A percentile compares a stretch with the other conserved stretches of the same genome.
Conservation (phyloP, 2,329 filamentous ascomycete species). For the Colletotrichum neosansevieriae region DNA sequence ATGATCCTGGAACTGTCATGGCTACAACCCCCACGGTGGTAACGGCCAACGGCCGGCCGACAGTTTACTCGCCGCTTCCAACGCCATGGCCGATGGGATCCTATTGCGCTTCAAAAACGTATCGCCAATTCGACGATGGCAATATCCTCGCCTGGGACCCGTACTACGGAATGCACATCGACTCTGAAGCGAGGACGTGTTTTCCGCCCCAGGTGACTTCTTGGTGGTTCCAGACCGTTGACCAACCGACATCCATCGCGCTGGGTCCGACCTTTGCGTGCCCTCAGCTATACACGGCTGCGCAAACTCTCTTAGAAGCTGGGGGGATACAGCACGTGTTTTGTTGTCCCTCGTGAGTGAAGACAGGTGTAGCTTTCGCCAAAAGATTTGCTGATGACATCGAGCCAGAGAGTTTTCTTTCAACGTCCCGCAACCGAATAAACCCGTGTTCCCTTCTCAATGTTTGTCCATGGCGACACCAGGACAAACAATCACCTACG, state of each 20-base stretch:
- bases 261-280: constrained; percentile 6
- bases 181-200: neutral
- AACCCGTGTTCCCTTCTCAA: neutral
- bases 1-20: neutral
- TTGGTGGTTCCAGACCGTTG: neutral
- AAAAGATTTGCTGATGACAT: neutral
- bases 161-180: neutral
- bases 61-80: neutral
- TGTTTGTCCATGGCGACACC: constrained; percentile 5
- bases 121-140: constrained; percentile 1
- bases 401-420: neutral
- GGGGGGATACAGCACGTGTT: neutral
- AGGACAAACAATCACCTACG: neutral
- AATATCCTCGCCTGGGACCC: neutral
- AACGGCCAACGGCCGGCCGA: neutral
- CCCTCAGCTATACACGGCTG: neutral
- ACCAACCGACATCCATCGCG: constrained; percentile 1
- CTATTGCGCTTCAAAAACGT: neutral
- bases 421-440: constrained; percentile 8
- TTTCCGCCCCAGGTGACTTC: neutral
- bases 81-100: constrained; percentile 2
- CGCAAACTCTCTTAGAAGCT: neutral
- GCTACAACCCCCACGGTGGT: constrained; percentile 3
- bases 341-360: neutral
- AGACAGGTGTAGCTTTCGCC: neutral